Percentiles rank a stretch among this genome's conserved stretches.
phyloP scores from a whole-genome alignment of 2,329 filamentous ascomycete species.

The Pyricularia sp. region DNA sequence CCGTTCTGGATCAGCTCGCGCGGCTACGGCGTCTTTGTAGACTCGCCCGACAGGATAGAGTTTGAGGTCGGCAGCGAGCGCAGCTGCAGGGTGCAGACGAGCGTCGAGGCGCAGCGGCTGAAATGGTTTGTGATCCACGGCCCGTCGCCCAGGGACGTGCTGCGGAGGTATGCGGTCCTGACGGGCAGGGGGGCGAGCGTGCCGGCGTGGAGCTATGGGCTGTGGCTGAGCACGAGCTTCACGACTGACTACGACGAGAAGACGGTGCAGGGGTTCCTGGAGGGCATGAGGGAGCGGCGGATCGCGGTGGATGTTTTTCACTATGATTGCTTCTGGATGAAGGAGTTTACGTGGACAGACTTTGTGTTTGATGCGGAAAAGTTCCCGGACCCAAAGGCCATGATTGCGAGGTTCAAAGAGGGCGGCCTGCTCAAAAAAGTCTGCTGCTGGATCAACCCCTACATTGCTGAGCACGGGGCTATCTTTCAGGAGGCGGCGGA shows the following conservation, averaged over 20 bases:
- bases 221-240: constrained; percentile 71
- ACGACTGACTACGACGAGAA: constrained; percentile 64
- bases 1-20: constrained; percentile 60
- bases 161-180: constrained; percentile 56
- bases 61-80: constrained; percentile 67
- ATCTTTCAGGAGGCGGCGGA: constrained; percentile 55
- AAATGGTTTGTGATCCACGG: constrained; percentile 71
- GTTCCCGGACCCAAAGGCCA: constrained; percentile 59
- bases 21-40: constrained; percentile 72
- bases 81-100: constrained; percentile 61
- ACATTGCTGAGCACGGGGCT: constrained; percentile 60
- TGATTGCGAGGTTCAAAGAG: constrained; percentile 55
- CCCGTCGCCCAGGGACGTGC: constrained; percentile 60
- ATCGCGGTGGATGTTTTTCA: constrained; percentile 66
- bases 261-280: constrained; percentile 58
- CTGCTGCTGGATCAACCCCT: constrained; percentile 70
- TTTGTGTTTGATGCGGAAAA: constrained; percentile 60
- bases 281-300: constrained; percentile 56
- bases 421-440: constrained; percentile 53
- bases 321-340: constrained; percentile 73
- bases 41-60: constrained; percentile 59
- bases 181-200: constrained; percentile 57
- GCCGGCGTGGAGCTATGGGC: constrained; percentile 65
- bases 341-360: constrained; percentile 66
- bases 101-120: constrained; percentile 57